These are phyloP conservation scores for Rhodocollybia butyracea DNA, from an alignment of 768 basidiomycete genomes.

Conservation along the genomic window DNA sequence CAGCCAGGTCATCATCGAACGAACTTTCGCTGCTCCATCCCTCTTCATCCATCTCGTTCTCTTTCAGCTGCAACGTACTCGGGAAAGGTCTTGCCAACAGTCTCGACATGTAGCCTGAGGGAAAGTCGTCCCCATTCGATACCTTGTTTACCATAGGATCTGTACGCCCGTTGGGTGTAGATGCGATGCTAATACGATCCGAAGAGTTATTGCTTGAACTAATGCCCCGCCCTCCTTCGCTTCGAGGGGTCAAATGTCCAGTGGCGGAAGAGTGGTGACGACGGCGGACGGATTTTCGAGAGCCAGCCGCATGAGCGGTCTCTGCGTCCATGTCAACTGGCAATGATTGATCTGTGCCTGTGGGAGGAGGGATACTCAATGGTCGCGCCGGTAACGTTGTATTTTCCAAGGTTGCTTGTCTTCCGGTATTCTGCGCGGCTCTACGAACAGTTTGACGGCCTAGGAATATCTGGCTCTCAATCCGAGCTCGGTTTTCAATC, in stretches of 20 bases:
- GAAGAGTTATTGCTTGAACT: not conserved
- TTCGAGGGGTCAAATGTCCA: constrained; percentile 28
- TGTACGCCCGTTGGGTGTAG: not conserved
- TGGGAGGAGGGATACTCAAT: constrained; percentile 30
- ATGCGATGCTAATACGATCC: not conserved
- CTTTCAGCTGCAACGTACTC: constrained; percentile 29
- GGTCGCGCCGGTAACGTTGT: constrained; percentile 15
- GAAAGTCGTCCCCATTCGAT: not conserved
- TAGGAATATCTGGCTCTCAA: constrained; percentile 80
- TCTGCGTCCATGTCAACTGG: constrained; percentile 82
- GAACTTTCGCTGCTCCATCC: constrained; percentile 63
- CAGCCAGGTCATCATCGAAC: constrained; percentile 39
- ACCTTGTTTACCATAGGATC: not conserved
- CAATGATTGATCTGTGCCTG: constrained; percentile 51
- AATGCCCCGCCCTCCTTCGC: constrained; percentile 29
- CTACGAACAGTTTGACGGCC: constrained; percentile 74
- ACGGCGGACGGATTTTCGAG: constrained; percentile 53
- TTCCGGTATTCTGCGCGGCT: constrained; percentile 36
- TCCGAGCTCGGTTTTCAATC: constrained; percentile 83
- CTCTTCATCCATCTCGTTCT: constrained; percentile 26
- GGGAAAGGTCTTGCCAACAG: constrained; percentile 45
- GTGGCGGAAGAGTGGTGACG: constrained; percentile 33
- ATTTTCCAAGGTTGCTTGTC: constrained; percentile 17
- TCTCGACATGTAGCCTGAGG: constrained; percentile 37
- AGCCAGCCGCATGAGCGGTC: constrained; percentile 58